These are phyloP conservation scores for Quercus wislizeni DNA, from an alignment of 306 rosid species.

Conservation along the genomic window DNA sequence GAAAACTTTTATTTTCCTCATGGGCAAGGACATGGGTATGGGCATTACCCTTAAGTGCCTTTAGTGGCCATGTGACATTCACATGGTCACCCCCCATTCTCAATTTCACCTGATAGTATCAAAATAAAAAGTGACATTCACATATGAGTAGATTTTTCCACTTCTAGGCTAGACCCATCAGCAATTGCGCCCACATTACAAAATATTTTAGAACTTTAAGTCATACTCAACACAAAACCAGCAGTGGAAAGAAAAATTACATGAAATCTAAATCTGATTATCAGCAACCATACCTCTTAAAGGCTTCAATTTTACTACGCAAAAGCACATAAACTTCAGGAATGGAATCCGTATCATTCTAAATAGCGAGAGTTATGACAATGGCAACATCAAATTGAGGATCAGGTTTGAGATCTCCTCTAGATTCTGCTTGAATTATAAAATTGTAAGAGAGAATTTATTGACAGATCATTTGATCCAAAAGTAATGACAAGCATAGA, in stretches of 20 bases:
- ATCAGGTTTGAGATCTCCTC: constrained; percentile 58
- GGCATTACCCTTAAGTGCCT: background rate
- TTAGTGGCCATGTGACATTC: background rate
- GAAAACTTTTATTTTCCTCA: background rate
- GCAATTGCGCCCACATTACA: background rate
- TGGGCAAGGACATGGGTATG: background rate
- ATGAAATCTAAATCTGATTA: constrained; percentile 3
- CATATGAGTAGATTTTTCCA: background rate
- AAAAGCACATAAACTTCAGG: constrained; percentile 56
- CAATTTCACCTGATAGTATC: background rate
- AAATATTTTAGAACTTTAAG: background rate
- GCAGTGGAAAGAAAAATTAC: constrained; percentile 11
- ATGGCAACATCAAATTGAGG: constrained; percentile 74
- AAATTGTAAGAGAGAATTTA: background rate
- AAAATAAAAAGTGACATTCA: too few relatives aligned
- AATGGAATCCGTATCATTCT: background rate
- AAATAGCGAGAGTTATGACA: constrained; percentile 24
- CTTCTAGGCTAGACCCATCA: background rate
- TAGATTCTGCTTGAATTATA: constrained; percentile 64
- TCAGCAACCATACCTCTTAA: constrained; percentile 52
- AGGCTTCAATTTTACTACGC: constrained; percentile 32
- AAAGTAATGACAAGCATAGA: background rate
- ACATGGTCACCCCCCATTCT: background rate
- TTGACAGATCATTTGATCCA: background rate
- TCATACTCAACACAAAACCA: constrained; percentile 2